phyloP scores from a whole-genome alignment of 2,329 filamentous ascomycete species.

The Phialemoniopsis sp. region DNA sequence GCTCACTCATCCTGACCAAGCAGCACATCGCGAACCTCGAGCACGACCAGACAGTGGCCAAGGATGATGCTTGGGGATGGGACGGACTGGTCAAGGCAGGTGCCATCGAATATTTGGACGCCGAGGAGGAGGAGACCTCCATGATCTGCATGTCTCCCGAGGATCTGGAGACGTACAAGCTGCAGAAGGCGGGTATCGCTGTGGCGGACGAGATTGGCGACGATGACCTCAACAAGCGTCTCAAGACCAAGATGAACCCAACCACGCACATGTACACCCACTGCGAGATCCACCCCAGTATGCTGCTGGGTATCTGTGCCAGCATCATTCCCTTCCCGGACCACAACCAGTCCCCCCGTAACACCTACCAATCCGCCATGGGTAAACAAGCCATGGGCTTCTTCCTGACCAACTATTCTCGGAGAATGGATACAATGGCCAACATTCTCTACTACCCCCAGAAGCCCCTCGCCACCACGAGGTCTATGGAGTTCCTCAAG shows the following conservation, averaged over 20 bases:
- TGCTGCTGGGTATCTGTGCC: slow-evolving; percentile 97
- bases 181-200: slow-evolving; percentile 46
- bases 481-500: slow-evolving; percentile 98
- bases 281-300: slow-evolving; percentile 98
- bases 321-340: slow-evolving; percentile 99
- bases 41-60: slow-evolving; percentile 55
- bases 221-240: slow-evolving; percentile 75
- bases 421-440: slow-evolving; percentile 99
- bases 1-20: slow-evolving; percentile 77
- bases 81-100: slow-evolving; percentile 78
- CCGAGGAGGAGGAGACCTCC: slow-evolving; percentile 95
- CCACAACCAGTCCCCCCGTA: slow-evolving; percentile 97
- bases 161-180: slow-evolving; percentile 76
- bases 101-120: slow-evolving; percentile 93
- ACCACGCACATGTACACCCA: slow-evolving; percentile 93
- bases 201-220: slow-evolving; percentile 50
- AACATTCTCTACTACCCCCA: slow-evolving; percentile 99
- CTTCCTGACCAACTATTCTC: slow-evolving; percentile 93
- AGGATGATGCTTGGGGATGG: slow-evolving; percentile 71
- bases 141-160: slow-evolving; percentile 99
- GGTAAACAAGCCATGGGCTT: slow-evolving; percentile 99
- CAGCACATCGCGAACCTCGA: slow-evolving; percentile 75
- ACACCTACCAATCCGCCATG: slow-evolving; percentile 99
- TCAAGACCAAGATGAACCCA: slow-evolving; percentile 84
- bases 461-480: slow-evolving; percentile 91